Base-by-base conservation (phyloP, 2,329 filamentous ascomycete species). In the Cladosporium velox region DNA sequence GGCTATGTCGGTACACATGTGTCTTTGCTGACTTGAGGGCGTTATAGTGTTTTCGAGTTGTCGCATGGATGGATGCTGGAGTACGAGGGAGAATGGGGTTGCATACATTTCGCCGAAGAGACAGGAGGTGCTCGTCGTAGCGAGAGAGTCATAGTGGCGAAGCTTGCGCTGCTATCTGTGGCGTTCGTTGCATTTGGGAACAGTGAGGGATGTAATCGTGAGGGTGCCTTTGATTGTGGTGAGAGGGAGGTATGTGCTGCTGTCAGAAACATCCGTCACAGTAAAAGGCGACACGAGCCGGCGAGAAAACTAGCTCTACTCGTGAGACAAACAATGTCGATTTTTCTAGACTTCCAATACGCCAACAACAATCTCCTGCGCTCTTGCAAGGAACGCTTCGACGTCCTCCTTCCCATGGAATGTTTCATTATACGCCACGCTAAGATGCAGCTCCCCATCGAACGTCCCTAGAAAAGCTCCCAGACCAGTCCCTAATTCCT, bases 381-480 rank as follows among this genome's bases (percentile, higher is more conserved):
- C 60, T 24, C 60, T 63, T 4, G 6, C 60, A 24, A 63, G 54
- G n/a, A 63, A 63, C 15, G 24, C 34, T 12, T 32, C 49, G 3
- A 63, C 49, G 18, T 63, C 60, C 24, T 30, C 14, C 21, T 24
- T 52, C 49, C 30, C 60, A 55, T 63, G 60, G 30, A 38, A 63
- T 5, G 60, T 24, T 34, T 63, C 60, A 3, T 63, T 63, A 15
- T 54, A 63, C 21, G 60, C 60, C 21, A 15, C 60, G 28, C 60
- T 63, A 18, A 63, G 54, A 14, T 35, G 32, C 47, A 63, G 21
- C 60, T 63, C 60, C 24, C 49, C 60, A 32, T 49, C 35, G 15
- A 63, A 63, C 21, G 60, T 63, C 14, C 60, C 60, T 34, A 63
- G n/a, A 26, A 63, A 63, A 18, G 49, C 60, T 10, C 60, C 60